Conservation (phyloP, 768 basidiomycete genomes). For the Sarcomyxa edulis region DNA sequence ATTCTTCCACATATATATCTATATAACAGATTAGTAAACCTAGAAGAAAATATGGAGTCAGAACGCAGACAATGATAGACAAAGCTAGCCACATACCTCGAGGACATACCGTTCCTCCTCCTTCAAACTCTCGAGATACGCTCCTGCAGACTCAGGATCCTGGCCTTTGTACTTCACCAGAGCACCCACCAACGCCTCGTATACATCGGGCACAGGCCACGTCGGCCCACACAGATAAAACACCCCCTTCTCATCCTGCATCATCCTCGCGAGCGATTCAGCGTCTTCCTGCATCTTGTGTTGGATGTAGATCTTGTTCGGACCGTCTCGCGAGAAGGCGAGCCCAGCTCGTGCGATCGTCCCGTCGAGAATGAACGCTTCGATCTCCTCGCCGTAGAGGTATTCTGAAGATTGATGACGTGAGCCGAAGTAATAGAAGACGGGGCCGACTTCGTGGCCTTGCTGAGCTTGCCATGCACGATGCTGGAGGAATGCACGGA, state of each 20-base stretch:
- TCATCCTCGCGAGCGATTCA: constrained; percentile 64
- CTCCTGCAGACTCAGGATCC: constrained; percentile 61
- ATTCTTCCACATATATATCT: constrained; percentile 20
- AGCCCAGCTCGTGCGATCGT: constrained; percentile 88
- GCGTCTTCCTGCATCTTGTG: constrained; percentile 97
- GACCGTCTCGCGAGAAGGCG: constrained; percentile 93
- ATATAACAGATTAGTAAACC: constrained; percentile 5
- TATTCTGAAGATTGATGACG: constrained; percentile 94
- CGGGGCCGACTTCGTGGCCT: constrained; percentile 80
- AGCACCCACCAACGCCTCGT: constrained; percentile 84
- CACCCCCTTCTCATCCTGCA: constrained; percentile 68
- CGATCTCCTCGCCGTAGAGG: constrained; percentile 94
- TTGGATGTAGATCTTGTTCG: constrained; percentile 95
- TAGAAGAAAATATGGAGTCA: constrained; percentile 8
- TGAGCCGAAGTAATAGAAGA: constrained; percentile 98
- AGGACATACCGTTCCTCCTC: constrained; percentile 97
- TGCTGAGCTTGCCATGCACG: constrained; percentile 77
- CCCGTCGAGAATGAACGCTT: constrained; percentile 83
- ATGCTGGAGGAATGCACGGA: constrained; percentile 98
- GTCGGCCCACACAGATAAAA: constrained; percentile 99
- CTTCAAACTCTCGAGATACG: constrained; percentile 84
- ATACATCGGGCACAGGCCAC: constrained; percentile 99
- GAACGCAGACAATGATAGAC: background rate
- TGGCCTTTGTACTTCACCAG: constrained; percentile 67
- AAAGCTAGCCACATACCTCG: constrained; percentile 51